Evolutionary conservation across 73 alveolate genomes (phyloP), one percentile per base, ranked within the genome.

Genomic region (Stentor coeruleus): DNA sequence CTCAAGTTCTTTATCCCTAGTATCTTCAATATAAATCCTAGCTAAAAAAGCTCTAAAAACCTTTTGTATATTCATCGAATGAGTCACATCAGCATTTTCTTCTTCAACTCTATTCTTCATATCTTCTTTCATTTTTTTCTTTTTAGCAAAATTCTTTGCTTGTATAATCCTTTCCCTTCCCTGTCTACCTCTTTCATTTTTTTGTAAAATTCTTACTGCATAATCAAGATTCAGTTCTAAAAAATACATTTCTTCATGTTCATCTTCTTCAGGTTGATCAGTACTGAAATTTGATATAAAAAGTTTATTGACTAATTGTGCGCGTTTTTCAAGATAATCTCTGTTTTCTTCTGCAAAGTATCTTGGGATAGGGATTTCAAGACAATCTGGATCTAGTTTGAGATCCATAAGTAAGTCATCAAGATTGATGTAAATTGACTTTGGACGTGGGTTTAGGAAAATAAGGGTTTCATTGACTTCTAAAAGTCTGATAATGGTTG

Each of bases 291-390:
- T 81, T 14, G 81, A 82, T 2, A 86, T 58, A 77, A 92, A 80
- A 36, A 88, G 82, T 6, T 86, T 81, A 75, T 92, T 91, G 20
- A 94, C 76, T 35, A 94, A 85, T 38, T 89, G 90, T 14, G 77
- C 66, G 75, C 94, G 93, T 86, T 84, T 87, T 49, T 90, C 97
- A 6, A 92, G 88, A 74, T 91, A 87, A 33, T 92, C 89, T 60
- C 82, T 77, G 49, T 94, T 89, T 59, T 91, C 94, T 80, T 94
- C 92, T 59, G 91, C 91, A 91, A 93, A 96, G 90, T 95, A 96
- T 35, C 98, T 74, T 35, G 99, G 99, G 30, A 95, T 96, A 26
- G 99, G 97, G 59, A 96, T 95, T 77, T 95, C 99, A 59, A 96
- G 73, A 59, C 87, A 84, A 59, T 93, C 92, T 39, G 99, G 98